Conservation (phyloP, 306 rosid genomes). For the Vachellia pachyceras region DNA sequence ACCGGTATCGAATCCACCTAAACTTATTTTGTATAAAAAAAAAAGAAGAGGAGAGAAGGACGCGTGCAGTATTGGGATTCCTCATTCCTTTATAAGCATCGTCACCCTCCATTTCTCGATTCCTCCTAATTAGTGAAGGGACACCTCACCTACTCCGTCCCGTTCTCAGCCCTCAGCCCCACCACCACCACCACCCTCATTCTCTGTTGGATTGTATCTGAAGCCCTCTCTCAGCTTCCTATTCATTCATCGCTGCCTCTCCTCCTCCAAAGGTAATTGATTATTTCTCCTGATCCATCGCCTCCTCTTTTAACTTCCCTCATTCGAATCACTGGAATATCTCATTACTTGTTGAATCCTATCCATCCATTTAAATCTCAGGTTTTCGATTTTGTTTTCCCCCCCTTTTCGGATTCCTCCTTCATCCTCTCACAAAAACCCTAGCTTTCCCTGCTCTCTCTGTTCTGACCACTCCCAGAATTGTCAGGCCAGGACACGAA, state of each 20-base stretch:
- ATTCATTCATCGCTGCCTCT: conserved; percentile 6
- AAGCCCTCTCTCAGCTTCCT: background rate
- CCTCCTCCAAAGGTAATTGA: background rate
- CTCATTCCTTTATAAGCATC: conserved; percentile 65
- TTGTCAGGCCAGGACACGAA: background rate
- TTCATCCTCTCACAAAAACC: background rate
- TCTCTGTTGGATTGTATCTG: conserved; percentile 2
- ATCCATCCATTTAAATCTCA: conserved; percentile 22
- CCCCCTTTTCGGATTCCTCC: background rate
- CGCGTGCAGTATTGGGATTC: conserved; percentile 48
- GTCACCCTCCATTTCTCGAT: conserved; percentile 50
- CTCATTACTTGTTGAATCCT: background rate
- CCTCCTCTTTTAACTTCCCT: background rate
- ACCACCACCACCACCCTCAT: background rate
- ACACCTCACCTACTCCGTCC: conserved; percentile 60
- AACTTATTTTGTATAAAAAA: too few species aligned
- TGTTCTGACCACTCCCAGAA: background rate
- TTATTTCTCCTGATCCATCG: background rate
- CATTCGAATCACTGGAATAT: background rate
- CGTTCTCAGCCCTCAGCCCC: conserved; percentile 47
- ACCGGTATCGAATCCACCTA: too few species aligned
- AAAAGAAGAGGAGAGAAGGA: background rate
- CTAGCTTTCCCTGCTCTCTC: background rate
- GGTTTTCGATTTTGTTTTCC: background rate
- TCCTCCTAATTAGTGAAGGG: conserved; percentile 33